Conservation (phyloP, 352 stramenopile species). For the Globisporangium parvum region DNA sequence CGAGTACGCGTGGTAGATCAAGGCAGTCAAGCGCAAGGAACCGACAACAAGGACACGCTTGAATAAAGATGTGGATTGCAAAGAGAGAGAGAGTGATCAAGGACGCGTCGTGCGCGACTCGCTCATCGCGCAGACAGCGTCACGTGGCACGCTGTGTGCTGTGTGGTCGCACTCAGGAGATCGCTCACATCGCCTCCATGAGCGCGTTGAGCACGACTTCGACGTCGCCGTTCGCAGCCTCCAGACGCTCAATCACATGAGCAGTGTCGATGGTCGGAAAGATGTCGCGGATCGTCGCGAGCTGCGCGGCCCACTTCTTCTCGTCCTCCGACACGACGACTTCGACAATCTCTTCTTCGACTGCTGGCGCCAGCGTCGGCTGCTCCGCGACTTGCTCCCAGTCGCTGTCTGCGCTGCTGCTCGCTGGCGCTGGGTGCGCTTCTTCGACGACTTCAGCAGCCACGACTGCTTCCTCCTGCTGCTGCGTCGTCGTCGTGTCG, state of each 20-base stretch:
- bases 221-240: slow-evolving; percentile 80
- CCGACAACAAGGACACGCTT: too few relatives aligned
- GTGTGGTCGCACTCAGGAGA: too few relatives aligned
- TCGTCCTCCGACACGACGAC: slow-evolving; percentile 53
- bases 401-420: slow-evolving; percentile 40
- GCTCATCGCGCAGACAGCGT: too few relatives aligned
- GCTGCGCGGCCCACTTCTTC: slow-evolving; percentile 69
- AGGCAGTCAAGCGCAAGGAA: too few relatives aligned
- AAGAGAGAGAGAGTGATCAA: too few relatives aligned
- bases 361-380: background rate
- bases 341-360: slow-evolving; percentile 38
- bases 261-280: slow-evolving; percentile 49
- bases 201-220: slow-evolving; percentile 75
- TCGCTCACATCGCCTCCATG: slow-evolving; percentile 70
- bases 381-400: slow-evolving; percentile 62
- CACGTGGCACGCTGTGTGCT: too few relatives aligned
- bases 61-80: too few relatives aligned
- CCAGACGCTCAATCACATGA: slow-evolving; percentile 52
- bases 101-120: too few relatives aligned
- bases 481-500: slow-evolving; percentile 16
- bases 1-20: too few relatives aligned
- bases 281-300: slow-evolving; percentile 72
- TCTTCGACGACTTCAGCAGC: slow-evolving; percentile 22
- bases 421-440: slow-evolving; percentile 8
- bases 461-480: slow-evolving; percentile 21